Base-by-base conservation (phyloP, 768 basidiomycete species). In the Kwoniella europaea region DNA sequence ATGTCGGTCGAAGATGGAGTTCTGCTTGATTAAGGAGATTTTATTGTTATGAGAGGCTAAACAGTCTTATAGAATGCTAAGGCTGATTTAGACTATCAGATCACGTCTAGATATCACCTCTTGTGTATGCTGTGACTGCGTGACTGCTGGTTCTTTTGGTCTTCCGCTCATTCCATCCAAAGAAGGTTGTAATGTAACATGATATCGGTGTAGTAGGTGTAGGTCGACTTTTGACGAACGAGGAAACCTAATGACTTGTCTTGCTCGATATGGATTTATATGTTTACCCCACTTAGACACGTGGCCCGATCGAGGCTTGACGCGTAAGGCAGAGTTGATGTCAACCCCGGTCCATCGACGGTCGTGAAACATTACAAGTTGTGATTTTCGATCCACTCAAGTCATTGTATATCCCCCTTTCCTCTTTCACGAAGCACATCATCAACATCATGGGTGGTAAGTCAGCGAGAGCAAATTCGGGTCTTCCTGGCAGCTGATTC, bases 381-480 rank as follows among this genome's bases (percentile, higher is more conserved):
- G 15, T 56, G 54, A 18, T 13, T 55, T 55, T 12, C 24, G 54
- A 58, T 58, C 29, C 35, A 35, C 6, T 9, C 35, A 35, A 35
- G 35, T 35, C 35, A 35, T 35, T 10, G 50, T 55, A 55, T 22
- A 55, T 55, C 12, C 20, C 15, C 6, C 20, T 24, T 4, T 55
- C 12, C 1, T 55, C 24, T 12, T 22, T 24, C 27, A 35, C 35
- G 6, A 35, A 35, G n/a, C 20, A 55, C 18, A 7, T 10, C 24
- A 35, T n/a, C 42, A 20, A 65, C 53, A 74, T 1, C 43, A 77
- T 77, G 76, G 74, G 71, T 27, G 76, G 73, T 77, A 54, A 65
- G 73, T 68, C 66, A n/a, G n/a, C n/a, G n/a, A n/a, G n/a, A n/a
- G n/a, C n/a, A n/a, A n/a, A n/a, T n/a, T n/a, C n/a, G n/a, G n/a